These are phyloP conservation scores for Opeltia flavorubescens DNA, from an alignment of 495 filamentous ascomycete genomes.

Conservation along the genomic window DNA sequence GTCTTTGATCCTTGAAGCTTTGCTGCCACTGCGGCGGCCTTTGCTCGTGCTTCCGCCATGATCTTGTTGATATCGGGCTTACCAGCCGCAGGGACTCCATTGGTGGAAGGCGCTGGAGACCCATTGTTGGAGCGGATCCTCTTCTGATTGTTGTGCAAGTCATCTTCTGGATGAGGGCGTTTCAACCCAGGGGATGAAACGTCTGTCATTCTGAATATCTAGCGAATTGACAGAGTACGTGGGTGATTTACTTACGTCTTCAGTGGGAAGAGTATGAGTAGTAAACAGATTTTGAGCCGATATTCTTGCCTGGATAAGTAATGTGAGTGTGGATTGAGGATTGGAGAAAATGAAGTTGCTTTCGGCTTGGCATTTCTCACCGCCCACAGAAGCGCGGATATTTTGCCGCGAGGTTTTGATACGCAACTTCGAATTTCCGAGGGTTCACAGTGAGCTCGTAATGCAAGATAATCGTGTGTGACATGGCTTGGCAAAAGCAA, in stretches of 20 bases:
- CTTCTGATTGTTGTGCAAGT: slow-evolving; percentile 37
- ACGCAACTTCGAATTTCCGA: background rate
- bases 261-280: background rate
- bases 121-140: slow-evolving; percentile 45
- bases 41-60: slow-evolving; percentile 47
- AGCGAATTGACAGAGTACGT: slow-evolving; percentile 5
- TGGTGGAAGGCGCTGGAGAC: slow-evolving; percentile 34
- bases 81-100: slow-evolving; percentile 19
- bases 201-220: slow-evolving; percentile 36
- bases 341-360: background rate
- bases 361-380: slow-evolving; percentile 2
- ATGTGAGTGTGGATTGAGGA: background rate
- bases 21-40: slow-evolving; percentile 45
- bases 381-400: background rate
- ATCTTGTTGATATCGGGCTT: slow-evolving; percentile 45
- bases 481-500: slow-evolving; percentile 10
- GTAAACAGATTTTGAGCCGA: background rate
- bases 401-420: background rate
- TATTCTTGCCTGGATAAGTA: background rate
- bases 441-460: background rate
- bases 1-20: slow-evolving; percentile 34
- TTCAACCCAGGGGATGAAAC: slow-evolving; percentile 37
- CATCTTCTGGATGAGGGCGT: slow-evolving; percentile 42
- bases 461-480: background rate
- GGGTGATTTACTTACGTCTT: slow-evolving; percentile 1